Base-by-base conservation (phyloP, 108 stramenopile genomes). In the Skeletonema potamos region DNA sequence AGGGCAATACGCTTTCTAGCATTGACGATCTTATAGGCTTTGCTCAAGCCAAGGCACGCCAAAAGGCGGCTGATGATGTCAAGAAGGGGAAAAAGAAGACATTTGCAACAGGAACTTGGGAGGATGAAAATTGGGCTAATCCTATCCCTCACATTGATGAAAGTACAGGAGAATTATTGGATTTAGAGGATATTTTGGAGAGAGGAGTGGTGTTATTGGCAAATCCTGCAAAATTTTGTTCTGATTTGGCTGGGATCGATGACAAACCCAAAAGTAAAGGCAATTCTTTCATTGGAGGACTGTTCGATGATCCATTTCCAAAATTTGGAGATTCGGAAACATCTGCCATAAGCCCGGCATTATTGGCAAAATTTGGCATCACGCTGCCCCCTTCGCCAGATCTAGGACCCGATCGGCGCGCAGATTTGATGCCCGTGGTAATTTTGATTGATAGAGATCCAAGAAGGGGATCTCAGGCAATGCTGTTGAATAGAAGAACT, bases 361-460 rank as follows among this genome's bases (percentile, higher is more conserved):
- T 91, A 18, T 63, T 94, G 76, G 69, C 85, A 0, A 91, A 90
- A 68, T 94, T 89, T 79, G 92, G 92, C 15, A 68, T 94, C 2
- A 88, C 88, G 6, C 55, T 84, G 30, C 89, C 92, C 18, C 90
- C 90, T 4, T 87, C 92, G 8, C 62, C 79, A 1, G 89, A 91
- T 66, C 80, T 91, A 18, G 92, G 92, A 30, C 86, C 92, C 13
- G 92, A 94, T 66, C 84, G 92, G 30, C 82, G 89, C 27, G 90
- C 92, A 6, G 90, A 91, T 72, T 73, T 94, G 30, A 65, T 94
- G 58, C 92, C 92, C 5, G 90, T 94, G 15, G 56, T 94, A 2
- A 39, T 89, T 12, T 24, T 94, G 4, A 76, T 89, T 27, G 86
- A 88, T 17, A n/a, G 65, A 37, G 74, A 85, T 54, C 66, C 74